These are phyloP conservation scores for Mycena vulgaris DNA, from an alignment of 768 basidiomycete genomes.

Conservation along the genomic window DNA sequence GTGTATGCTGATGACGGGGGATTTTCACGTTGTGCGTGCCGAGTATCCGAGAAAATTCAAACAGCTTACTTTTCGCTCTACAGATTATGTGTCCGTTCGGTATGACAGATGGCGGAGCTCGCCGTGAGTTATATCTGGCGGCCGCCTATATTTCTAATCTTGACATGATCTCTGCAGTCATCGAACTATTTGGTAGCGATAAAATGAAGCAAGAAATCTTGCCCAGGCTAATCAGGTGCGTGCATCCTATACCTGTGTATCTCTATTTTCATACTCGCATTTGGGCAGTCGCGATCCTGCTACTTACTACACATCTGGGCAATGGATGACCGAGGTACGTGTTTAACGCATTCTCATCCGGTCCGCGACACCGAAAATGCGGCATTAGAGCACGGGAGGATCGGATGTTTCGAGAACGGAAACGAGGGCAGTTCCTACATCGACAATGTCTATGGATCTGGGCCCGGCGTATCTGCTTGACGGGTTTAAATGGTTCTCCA, in stretches of 20 bases:
- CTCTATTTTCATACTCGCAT: not conserved
- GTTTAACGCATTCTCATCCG: conserved; percentile 42
- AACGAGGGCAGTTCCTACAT: conserved; percentile 64
- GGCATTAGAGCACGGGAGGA: conserved; percentile 74
- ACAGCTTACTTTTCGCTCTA: not conserved
- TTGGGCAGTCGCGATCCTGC: conserved; percentile 71
- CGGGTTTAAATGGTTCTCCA: conserved; percentile 89
- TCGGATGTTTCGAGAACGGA: conserved; percentile 85
- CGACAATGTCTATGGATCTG: not conserved
- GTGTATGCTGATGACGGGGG: conserved; percentile 71
- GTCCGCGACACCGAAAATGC: conserved; percentile 52
- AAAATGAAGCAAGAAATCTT: conserved; percentile 70
- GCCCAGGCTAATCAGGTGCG: conserved; percentile 72
- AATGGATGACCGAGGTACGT: conserved; percentile 89
- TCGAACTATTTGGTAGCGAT: conserved; percentile 74
- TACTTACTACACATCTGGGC: conserved; percentile 78
- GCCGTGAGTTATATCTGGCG: conserved; percentile 53
- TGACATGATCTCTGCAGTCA: conserved; percentile 52
- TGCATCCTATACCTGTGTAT: not conserved
- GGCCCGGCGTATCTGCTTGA: conserved; percentile 66
- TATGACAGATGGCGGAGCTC: conserved; percentile 85
- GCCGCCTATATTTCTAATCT: not conserved
- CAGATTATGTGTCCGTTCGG: conserved; percentile 80
- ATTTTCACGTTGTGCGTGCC: conserved; percentile 61
- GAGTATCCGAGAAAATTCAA: not conserved